Percentiles rank a stretch among this genome's conserved stretches.
These are phyloP conservation scores for Tetrapisispora iriomotensis DNA, from an alignment of 805 yeast species.

Conservation along the genomic window DNA sequence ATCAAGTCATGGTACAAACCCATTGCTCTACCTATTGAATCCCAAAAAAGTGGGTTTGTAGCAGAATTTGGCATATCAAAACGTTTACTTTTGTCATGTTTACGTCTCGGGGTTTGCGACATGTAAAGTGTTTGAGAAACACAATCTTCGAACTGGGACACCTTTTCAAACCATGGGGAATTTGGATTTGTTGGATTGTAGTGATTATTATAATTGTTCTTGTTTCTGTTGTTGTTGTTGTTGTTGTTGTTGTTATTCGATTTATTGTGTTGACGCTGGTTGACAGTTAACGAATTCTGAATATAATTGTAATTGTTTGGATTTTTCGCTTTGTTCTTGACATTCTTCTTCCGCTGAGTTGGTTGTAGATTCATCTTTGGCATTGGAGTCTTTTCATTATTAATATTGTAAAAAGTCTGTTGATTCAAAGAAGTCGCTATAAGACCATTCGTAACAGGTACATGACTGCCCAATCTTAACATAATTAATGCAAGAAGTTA, in stretches of 20 bases:
- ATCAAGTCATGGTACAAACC: constrained; percentile 36
- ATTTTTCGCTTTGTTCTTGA: too few species aligned
- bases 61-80: constrained; percentile 24
- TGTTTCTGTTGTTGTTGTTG: not conserved
- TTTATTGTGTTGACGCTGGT: too few species aligned
- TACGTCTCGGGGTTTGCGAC: constrained; percentile 18
- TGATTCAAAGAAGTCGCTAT: constrained; percentile 2
- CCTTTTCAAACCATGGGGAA: constrained; percentile 9
- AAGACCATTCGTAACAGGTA: constrained; percentile 1
- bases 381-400: not conserved
- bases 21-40: constrained; percentile 39
- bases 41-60: constrained; percentile 37
- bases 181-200: constrained; percentile 13
- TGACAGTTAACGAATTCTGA: too few species aligned
- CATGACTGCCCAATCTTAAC: constrained; percentile 1
- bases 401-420: not conserved
- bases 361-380: not conserved
- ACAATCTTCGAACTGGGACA: constrained; percentile 13
- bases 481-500: constrained; percentile 1
- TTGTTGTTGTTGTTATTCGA: not conserved
- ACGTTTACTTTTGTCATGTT: constrained; percentile 19
- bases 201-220: constrained; percentile 1
- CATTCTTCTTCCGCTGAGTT: not conserved
- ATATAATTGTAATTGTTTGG: too few species aligned
- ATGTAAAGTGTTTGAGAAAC: constrained; percentile 10